Evolutionary conservation across 352 stramenopile genomes (phyloP), one percentile per base, ranked within the genome.

Genomic region (Globisporangium emineosum): DNA sequence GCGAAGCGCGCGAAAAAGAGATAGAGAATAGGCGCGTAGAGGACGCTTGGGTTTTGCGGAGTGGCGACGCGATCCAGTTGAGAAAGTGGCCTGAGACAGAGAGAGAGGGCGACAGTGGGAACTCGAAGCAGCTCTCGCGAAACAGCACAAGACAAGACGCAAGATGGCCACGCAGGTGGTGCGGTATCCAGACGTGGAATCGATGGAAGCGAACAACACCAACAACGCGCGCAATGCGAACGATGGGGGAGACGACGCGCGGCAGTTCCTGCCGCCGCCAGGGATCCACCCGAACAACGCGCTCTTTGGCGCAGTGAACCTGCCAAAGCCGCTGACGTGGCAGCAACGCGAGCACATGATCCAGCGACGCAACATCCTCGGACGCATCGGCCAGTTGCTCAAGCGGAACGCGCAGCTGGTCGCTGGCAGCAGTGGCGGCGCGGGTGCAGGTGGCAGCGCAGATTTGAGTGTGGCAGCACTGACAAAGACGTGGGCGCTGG

Each of bases 301-400:
- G 21, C 71, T 94, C 45, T 94, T 94, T 69, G 70, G 75, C 23
- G 76, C 79, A 54, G 75, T 75, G 33, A 74, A 54, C 15, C 73
- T 94, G n/a, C 86, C 86, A 30, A 83, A 86, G 43, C 86, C 86
- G 35, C 83, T 94, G 60, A 92, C 86, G 27, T 94, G 86, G 86
- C 86, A 94, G 71, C 77, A 75, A 9, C 82, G 76, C 33, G 83
- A 91, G 55, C 83, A 94, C 72, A 54, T 83, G 71, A 65, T 73
- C 56, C 82, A 91, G 59, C 86, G 86, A 35, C 78, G 80, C 57
- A 76, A 71, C 43, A 86, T 94, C 62, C 74, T 94, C 50, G 78
- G 74, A 30, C 75, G 74, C 57, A 88, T 94, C 27, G 81, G 77
- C 19, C 73, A 84, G 49, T 62, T 94, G 25, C 71, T 94, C 35